Evolutionary conservation across 495 filamentous ascomycete genomes (phyloP).

Genomic region (Annulohypoxylon bovei): DNA sequence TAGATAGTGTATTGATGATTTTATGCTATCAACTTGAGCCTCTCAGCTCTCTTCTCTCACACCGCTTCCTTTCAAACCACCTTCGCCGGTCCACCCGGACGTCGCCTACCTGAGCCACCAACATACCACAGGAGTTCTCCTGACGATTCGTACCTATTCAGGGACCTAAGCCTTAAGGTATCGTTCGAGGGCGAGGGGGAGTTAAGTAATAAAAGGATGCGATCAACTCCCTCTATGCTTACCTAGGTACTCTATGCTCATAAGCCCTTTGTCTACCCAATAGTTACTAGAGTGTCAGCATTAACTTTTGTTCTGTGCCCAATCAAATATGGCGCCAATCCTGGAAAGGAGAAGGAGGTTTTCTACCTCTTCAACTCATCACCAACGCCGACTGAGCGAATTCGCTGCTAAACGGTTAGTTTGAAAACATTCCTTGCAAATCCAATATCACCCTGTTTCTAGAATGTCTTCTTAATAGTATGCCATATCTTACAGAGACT

Average conservation of each 20-base stretch:
- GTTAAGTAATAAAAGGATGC: background rate
- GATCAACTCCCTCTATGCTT: background rate
- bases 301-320: background rate
- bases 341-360: slow-evolving; percentile 36
- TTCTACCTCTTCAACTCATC: slow-evolving; percentile 29
- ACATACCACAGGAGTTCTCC: slow-evolving; percentile 3
- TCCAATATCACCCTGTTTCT: background rate
- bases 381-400: slow-evolving; percentile 34
- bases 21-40: slow-evolving; percentile 1
- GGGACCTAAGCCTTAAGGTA: background rate
- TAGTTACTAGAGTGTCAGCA: slow-evolving; percentile 19
- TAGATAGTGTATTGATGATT: background rate
- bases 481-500: background rate
- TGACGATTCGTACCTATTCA: background rate
- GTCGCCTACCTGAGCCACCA: slow-evolving; percentile 9
- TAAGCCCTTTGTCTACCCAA: background rate
- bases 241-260: background rate
- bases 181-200: background rate
- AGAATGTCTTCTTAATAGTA: background rate
- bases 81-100: slow-evolving; percentile 20
- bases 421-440: background rate
- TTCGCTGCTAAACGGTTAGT: slow-evolving; percentile 41
- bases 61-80: slow-evolving; percentile 20
- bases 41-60: slow-evolving; percentile 16
- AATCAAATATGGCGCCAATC: slow-evolving; percentile 25